A percentile compares a stretch with the other conserved stretches of the same genome.
Conservation (phyloP, 257 asterid genomes). For the Forsythia viridissima region DNA sequence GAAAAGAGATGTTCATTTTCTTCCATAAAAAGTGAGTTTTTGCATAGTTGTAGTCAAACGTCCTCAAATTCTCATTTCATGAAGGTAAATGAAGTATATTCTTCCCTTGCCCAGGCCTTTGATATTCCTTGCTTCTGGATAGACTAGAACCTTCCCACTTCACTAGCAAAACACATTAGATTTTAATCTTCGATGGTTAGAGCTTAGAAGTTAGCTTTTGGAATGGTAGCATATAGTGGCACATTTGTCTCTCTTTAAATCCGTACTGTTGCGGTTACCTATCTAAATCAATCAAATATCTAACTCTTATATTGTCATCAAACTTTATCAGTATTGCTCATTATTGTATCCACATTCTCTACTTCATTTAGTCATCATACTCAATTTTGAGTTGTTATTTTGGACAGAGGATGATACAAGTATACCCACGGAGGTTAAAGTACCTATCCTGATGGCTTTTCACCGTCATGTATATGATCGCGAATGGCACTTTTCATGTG, state of each 20-base stretch:
- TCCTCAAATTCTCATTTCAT: background rate
- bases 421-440: constrained; percentile 79
- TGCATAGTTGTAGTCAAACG: background rate
- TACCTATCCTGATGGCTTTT: constrained; percentile 80
- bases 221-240: background rate
- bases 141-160: background rate
- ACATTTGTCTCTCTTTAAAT: background rate
- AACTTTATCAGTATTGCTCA: background rate
- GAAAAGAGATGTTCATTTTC: background rate
- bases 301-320: background rate
- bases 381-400: constrained; percentile 25
- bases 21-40: background rate
- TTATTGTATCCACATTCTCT: background rate
- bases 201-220: background rate
- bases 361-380: background rate
- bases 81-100: background rate
- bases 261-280: no score
- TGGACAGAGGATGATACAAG: constrained; percentile 97
- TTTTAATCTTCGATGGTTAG: background rate
- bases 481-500: constrained; percentile 94
- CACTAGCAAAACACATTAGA: background rate
- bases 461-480: constrained; percentile 78
- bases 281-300: background rate
- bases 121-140: background rate
- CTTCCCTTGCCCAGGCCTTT: background rate